A percentile compares a stretch with the other conserved stretches of the same genome.
Evolutionary conservation across 331 rosid species (phyloP).

Genomic region (Rosa hybrid): DNA sequence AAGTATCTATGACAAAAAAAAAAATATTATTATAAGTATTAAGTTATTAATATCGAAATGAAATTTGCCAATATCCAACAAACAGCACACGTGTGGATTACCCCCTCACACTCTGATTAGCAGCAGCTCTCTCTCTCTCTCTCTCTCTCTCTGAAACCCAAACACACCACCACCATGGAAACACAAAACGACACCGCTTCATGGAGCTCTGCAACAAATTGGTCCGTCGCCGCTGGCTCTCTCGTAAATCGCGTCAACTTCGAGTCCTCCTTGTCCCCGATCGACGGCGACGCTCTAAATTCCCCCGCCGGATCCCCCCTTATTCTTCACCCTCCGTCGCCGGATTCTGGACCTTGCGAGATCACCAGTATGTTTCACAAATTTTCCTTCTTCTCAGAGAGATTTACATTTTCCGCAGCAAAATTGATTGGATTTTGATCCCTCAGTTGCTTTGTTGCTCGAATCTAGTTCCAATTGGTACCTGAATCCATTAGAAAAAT

Average conservation of each 20-base stretch:
- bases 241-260: constrained; percentile 43
- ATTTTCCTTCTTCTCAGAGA: not conserved
- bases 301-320: constrained; percentile 42
- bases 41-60: too few species aligned
- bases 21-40: too few species aligned
- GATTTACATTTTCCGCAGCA: not conserved
- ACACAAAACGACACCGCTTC: constrained; percentile 15
- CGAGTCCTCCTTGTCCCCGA: constrained; percentile 52
- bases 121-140: not conserved
- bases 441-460: not conserved
- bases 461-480: not conserved
- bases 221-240: constrained; percentile 56
- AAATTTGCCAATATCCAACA: too few species aligned
- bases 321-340: constrained; percentile 46
- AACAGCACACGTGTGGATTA: not conserved
- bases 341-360: constrained; percentile 76
- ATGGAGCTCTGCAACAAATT: constrained; percentile 47
- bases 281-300: constrained; percentile 22
- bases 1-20: too few species aligned
- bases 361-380: constrained; percentile 54
- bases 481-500: not conserved
- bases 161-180: constrained; percentile 33
- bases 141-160: not conserved
- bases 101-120: not conserved
- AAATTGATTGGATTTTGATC: not conserved